Conservation (phyloP, 2,329 filamentous ascomycete genomes). For the Aspergillus melleus region DNA sequence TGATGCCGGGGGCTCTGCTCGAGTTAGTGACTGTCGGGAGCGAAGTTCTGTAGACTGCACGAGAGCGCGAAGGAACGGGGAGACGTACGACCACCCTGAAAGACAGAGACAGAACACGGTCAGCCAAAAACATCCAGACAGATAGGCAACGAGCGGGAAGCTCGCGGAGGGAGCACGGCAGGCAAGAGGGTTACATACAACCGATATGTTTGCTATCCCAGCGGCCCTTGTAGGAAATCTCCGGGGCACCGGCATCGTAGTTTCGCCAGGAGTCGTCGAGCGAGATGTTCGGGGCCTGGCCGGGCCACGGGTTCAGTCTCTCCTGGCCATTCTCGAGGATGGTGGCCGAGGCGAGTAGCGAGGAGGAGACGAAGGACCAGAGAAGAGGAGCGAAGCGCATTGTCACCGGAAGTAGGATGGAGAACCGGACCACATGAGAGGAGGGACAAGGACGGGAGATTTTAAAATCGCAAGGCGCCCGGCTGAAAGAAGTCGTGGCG, state of each 20-base stretch:
- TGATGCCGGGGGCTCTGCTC: constrained; percentile 51
- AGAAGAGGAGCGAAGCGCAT: not conserved
- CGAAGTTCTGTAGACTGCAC: not conserved
- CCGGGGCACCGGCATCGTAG: constrained; percentile 53
- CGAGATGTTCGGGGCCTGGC: constrained; percentile 33
- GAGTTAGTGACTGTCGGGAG: constrained; percentile 5
- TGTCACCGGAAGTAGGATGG: not conserved
- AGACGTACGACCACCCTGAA: constrained; percentile 55
- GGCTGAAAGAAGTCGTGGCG: not conserved
- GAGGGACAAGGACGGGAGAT: not conserved
- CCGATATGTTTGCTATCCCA: constrained; percentile 63
- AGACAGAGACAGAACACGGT: not conserved
- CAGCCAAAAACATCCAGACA: no score
- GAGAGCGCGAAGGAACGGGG: constrained; percentile 6
- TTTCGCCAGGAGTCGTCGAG: constrained; percentile 44
- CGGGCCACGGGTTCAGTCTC: constrained; percentile 39
- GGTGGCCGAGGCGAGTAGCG: constrained; percentile 31
- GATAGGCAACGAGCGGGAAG: no score
- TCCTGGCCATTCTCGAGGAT: constrained; percentile 48
- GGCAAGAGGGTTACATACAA: constrained; percentile 34
- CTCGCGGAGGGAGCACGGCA: not conserved
- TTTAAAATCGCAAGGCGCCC: not conserved
- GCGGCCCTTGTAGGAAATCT: constrained; percentile 62
- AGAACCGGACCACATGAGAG: not conserved
- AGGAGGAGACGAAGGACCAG: constrained; percentile 1